Percentiles rank a stretch among this genome's conserved stretches.
These are phyloP conservation scores for Syncephalastrum contaminatum DNA, from an alignment of 371 early-diverging fungal genomes.

Conservation along the genomic window DNA sequence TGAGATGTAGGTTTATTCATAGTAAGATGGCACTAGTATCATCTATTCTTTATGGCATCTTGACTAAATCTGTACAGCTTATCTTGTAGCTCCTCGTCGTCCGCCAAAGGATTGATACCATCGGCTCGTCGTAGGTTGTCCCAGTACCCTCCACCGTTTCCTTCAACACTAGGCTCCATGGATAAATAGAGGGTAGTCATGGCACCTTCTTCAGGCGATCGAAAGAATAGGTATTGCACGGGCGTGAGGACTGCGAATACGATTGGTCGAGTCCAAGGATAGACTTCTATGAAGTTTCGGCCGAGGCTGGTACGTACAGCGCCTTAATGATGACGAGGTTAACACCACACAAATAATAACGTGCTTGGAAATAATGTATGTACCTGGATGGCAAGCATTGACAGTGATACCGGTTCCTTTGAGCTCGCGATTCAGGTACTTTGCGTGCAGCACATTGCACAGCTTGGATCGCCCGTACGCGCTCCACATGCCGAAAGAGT, in stretches of 20 bases:
- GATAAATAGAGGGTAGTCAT: constrained; percentile 17
- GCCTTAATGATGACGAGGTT: background rate
- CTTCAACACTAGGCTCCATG: constrained; percentile 1
- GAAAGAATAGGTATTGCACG: constrained; percentile 6
- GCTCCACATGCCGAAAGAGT: constrained; percentile 8
- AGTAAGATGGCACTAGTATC: too few species aligned
- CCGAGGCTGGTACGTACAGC: constrained; percentile 4
- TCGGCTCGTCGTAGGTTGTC: background rate
- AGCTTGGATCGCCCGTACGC: constrained; percentile 62
- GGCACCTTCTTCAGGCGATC: constrained; percentile 19
- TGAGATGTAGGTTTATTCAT: too few species aligned
- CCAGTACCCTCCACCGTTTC: constrained; percentile 8
- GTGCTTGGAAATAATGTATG: background rate
- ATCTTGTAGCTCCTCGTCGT: constrained; percentile 4
- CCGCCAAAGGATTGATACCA: background rate
- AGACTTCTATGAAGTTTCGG: constrained; percentile 3
- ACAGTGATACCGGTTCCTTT: constrained; percentile 38
- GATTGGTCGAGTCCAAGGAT: constrained; percentile 2
- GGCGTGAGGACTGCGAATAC: constrained; percentile 7
- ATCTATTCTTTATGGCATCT: background rate
- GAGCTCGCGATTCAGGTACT: constrained; percentile 45
- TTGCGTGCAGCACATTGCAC: constrained; percentile 66
- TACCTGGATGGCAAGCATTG: constrained; percentile 63
- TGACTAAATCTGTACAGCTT: constrained; percentile 2
- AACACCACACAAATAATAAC: background rate